Conservation (phyloP, 106 monocot species). For the Allium cepa region DNA sequence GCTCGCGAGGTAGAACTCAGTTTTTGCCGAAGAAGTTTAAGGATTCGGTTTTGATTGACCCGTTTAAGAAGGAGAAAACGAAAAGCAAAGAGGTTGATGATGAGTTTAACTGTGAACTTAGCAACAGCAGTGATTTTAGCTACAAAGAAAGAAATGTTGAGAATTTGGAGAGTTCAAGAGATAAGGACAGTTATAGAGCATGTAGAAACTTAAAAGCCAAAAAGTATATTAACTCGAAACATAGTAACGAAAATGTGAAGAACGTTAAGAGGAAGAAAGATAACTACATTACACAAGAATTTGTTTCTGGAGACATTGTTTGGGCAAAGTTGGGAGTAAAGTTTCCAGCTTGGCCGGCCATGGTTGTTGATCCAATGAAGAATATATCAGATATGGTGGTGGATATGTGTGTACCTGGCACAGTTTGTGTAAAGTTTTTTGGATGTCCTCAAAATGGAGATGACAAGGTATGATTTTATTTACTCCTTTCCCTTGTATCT, state of each 20-base stretch:
- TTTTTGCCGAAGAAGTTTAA: slow-evolving; percentile 48
- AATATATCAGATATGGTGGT: slow-evolving; percentile 60
- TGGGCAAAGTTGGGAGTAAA: slow-evolving; percentile 83
- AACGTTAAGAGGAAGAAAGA: slow-evolving; percentile 28
- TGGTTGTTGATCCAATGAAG: slow-evolving; percentile 73
- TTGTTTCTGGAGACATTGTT: slow-evolving; percentile 65
- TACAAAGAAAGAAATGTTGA: slow-evolving; percentile 1
- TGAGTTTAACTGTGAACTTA: slow-evolving; percentile 1
- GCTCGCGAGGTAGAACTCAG: slow-evolving; percentile 34
- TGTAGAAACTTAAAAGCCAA: slow-evolving; percentile 23
- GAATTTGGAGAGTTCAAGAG: neutral
- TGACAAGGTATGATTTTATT: slow-evolving; percentile 42
- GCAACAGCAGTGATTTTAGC: neutral
- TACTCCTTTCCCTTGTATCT: too few species aligned
- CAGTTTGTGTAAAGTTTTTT: slow-evolving; percentile 89
- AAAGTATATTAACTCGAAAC: slow-evolving; percentile 26
- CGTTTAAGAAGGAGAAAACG: slow-evolving; percentile 52
- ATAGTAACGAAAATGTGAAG: slow-evolving; percentile 9
- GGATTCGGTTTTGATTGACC: slow-evolving; percentile 67
- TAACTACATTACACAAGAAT: slow-evolving; percentile 45
- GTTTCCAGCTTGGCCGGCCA: slow-evolving; percentile 81
- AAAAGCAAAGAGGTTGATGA: slow-evolving; percentile 13
- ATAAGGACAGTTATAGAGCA: slow-evolving; percentile 30
- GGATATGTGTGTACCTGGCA: slow-evolving; percentile 55
- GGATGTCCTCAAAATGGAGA: slow-evolving; percentile 58